phyloP scores from a whole-genome alignment of 257 asterid species.

The Nemophila menziesii region DNA sequence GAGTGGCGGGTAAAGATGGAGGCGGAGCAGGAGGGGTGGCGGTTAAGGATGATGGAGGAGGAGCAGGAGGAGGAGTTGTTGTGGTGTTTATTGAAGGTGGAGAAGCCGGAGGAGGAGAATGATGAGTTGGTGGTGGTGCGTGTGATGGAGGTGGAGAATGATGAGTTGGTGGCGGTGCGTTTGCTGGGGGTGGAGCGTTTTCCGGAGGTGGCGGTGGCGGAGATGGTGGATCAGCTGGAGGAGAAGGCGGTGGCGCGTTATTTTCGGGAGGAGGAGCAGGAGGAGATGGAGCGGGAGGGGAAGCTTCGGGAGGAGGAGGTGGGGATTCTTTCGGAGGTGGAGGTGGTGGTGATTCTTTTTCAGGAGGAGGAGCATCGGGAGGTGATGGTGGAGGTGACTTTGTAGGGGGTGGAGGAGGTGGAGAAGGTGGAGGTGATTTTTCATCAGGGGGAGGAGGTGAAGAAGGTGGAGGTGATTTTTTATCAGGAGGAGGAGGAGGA shows the following conservation, averaged over 20 bases:
- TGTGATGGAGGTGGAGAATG: constrained; percentile 31
- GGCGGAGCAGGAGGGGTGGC: constrained; percentile 41
- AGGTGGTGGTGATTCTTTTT: constrained; percentile 17
- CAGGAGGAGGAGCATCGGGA: constrained; percentile 21
- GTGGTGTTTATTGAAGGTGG: constrained; percentile 15
- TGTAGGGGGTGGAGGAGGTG: constrained; percentile 19
- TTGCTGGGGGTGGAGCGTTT: constrained; percentile 31
- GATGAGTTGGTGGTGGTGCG: neutral
- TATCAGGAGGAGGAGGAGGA: constrained; percentile 14
- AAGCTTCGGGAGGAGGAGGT: constrained; percentile 8
- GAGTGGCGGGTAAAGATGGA: constrained; percentile 16
- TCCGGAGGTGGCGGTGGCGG: constrained; percentile 26
- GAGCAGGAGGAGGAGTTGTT: constrained; percentile 18
- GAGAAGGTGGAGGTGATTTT: constrained; percentile 21
- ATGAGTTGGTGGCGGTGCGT: constrained; percentile 6
- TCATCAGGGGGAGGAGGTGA: constrained; percentile 19
- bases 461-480: constrained; percentile 19
- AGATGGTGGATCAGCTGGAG: constrained; percentile 24
- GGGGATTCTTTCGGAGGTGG: constrained; percentile 25
- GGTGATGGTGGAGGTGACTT: constrained; percentile 16
- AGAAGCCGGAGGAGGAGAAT: constrained; percentile 39
- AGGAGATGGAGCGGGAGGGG: constrained; percentile 27
- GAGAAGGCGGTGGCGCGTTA: constrained; percentile 30
- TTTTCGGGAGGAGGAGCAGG: neutral
- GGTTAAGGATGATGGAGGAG: constrained; percentile 16